Percentiles rank a stretch among this genome's conserved stretches.
These are phyloP conservation scores for Penicillium brasilianum DNA, from an alignment of 2,329 filamentous ascomycete species.

Conservation along the genomic window DNA sequence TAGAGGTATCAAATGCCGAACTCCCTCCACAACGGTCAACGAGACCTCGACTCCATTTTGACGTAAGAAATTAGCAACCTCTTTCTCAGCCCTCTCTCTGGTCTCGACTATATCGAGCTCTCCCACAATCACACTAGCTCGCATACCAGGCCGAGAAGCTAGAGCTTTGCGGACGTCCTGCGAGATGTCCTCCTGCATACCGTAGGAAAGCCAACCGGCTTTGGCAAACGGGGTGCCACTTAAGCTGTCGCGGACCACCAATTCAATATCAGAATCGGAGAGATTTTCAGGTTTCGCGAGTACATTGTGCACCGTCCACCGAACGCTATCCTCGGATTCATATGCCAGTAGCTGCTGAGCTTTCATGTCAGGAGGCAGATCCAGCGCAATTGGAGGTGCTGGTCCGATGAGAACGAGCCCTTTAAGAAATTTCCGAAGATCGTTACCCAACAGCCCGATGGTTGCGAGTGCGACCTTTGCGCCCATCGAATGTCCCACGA, in stretches of 20 bases:
- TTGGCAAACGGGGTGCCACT: slow-evolving; percentile 37
- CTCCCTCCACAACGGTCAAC: slow-evolving; percentile 15
- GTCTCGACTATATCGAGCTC: slow-evolving; percentile 42
- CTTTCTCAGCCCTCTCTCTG: slow-evolving; percentile 34
- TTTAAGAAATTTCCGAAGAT: slow-evolving; percentile 21
- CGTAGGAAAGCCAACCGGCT: slow-evolving; percentile 43
- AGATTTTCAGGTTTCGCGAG: slow-evolving; percentile 31
- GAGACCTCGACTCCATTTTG: slow-evolving; percentile 16
- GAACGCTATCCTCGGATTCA: slow-evolving; percentile 31
- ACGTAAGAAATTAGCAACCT: slow-evolving; percentile 29
- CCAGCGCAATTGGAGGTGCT: slow-evolving; percentile 40
- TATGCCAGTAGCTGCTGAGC: slow-evolving; percentile 43
- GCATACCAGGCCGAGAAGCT: slow-evolving; percentile 14
- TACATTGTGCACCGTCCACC: slow-evolving; percentile 41
- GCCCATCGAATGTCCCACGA: slow-evolving; percentile 50
- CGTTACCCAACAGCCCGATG: slow-evolving; percentile 1
- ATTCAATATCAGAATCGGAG: slow-evolving; percentile 21
- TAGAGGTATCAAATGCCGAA: slow-evolving; percentile 34
- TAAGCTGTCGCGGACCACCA: slow-evolving; percentile 37
- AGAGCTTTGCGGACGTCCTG: slow-evolving; percentile 23
- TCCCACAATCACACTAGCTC: slow-evolving; percentile 37
- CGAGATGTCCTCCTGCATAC: slow-evolving; percentile 42
- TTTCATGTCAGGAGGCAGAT: slow-evolving; percentile 40
- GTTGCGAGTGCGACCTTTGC: slow-evolving; percentile 43
- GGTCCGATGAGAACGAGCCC: slow-evolving; percentile 45